Conservation (phyloP, 371 early-diverging fungal species). For the Rhizopus sp. region DNA sequence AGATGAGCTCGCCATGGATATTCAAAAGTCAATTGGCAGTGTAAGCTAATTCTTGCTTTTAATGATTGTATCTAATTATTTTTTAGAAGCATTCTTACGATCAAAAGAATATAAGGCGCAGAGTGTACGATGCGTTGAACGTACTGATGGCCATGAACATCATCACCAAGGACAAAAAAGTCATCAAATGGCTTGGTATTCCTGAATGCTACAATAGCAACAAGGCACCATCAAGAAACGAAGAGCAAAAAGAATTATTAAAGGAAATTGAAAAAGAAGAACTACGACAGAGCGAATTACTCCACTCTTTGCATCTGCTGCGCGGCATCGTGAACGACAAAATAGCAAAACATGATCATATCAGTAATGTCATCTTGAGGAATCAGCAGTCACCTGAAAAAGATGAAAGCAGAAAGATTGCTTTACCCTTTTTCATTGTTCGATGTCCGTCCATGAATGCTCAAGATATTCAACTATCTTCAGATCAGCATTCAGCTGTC, state of each 20-base stretch:
- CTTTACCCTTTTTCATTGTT: slow-evolving; percentile 21
- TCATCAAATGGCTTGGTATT: slow-evolving; percentile 72
- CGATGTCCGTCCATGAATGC: neutral
- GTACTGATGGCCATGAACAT: slow-evolving; percentile 77
- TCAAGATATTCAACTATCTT: neutral
- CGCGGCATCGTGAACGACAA: slow-evolving; percentile 15
- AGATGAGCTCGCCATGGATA: slow-evolving; percentile 26
- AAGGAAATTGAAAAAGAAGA: slow-evolving; percentile 21
- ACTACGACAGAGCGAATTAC: slow-evolving; percentile 16
- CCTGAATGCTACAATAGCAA: slow-evolving; percentile 27
- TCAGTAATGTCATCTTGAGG: slow-evolving; percentile 21
- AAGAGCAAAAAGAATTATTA: slow-evolving; percentile 6
- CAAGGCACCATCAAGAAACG: neutral
- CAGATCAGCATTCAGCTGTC: neutral
- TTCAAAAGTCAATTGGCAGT: slow-evolving; percentile 17
- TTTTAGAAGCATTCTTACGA: slow-evolving; percentile 42
- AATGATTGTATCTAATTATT: slow-evolving; percentile 2
- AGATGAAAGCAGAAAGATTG: slow-evolving; percentile 8
- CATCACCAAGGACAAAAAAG: slow-evolving; percentile 69
- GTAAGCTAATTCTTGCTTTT: neutral
- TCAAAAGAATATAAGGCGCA: slow-evolving; percentile 78
- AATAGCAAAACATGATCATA: slow-evolving; percentile 17
- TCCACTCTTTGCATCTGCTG: slow-evolving; percentile 11
- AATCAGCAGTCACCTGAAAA: slow-evolving; percentile 8
- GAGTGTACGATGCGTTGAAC: slow-evolving; percentile 82